phyloP scores from a whole-genome alignment of 345 rosid species.

The Euphorbia pulcherrima region DNA sequence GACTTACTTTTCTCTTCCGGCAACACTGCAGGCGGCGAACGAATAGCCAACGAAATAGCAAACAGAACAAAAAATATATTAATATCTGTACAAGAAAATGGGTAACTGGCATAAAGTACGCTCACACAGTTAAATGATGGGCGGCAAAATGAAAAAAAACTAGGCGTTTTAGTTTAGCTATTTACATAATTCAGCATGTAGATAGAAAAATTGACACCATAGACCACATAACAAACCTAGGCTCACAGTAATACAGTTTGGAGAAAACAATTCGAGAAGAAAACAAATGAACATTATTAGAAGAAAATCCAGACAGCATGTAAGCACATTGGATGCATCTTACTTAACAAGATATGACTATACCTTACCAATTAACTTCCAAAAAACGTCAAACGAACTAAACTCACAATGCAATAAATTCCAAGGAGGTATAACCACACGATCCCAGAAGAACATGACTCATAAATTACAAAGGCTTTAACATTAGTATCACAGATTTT shows the following conservation, averaged over 20 bases:
- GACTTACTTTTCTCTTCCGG: slow-evolving; percentile 89
- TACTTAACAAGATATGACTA: background rate
- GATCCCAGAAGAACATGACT: background rate
- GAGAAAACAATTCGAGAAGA: background rate
- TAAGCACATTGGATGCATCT: background rate
- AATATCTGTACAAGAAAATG: slow-evolving; percentile 1
- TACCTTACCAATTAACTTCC: background rate
- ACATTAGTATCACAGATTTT: background rate
- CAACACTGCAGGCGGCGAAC: slow-evolving; percentile 60
- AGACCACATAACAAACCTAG: background rate
- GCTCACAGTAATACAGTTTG: background rate
- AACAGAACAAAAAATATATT: slow-evolving; percentile 14
- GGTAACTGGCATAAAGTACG: slow-evolving; percentile 1
- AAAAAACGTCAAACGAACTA: background rate
- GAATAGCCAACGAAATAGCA: slow-evolving; percentile 36
- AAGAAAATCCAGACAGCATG: background rate
- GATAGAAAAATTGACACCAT: background rate
- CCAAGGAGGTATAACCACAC: background rate
- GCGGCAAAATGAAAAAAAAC: background rate
- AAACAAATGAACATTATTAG: background rate
- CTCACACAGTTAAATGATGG: background rate
- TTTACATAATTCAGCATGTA: background rate
- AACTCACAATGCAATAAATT: background rate
- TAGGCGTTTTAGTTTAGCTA: background rate
- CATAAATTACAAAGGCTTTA: background rate